Evolutionary conservation across 805 yeast species (phyloP), one percentile per base, ranked within the genome.

Genomic region (Debaryomyces prosopidis): DNA sequence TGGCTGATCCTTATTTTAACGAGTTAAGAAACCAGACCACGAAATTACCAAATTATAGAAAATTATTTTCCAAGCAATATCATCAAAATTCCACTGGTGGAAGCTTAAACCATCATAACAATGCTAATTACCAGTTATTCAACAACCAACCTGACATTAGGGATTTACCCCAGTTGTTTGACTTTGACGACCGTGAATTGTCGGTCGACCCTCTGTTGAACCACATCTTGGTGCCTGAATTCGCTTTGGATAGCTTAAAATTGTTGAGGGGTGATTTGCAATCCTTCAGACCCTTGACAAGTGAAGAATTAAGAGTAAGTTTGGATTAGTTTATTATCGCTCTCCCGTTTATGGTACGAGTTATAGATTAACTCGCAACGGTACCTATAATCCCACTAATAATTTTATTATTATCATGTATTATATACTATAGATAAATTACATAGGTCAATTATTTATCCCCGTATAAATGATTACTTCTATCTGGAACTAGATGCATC

Each of bases 1-100:
- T 82, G 58, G 62, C 72, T 30, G 75, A 78, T 55, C 72, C 67
- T 8, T 81, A 80, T 65, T 82, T 84, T 60, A 77, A 80, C 53
- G 82, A 78, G 50, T 73, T 80, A 52, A 70, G 77, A 56, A 58
- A 57, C 27, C 62, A 58, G 34, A 43, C 47, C 32, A 68, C 75
- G 6, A 65, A 65, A 54, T 62, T 72, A 51, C 76, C 77, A 40
- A 71, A 71, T 59, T 70, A 71, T 60, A 60, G 77, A 48, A 69
- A 71, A 59, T 58, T 69, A 49, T 72, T 62, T 57, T 62, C 63
- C 46, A 73, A 68, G 51, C 73, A 71, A 46, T 62, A 60, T 39
- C 59, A 61, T 51, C 57, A 57, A 34, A 57, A 54, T 50, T 55
- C 57, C 40, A 30, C 33, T 11, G 27, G 32, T 12, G 34, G 19